Evolutionary conservation across 2,329 filamentous ascomycete genomes (phyloP).

Genomic region (Aspergillus novofumigatus): DNA sequence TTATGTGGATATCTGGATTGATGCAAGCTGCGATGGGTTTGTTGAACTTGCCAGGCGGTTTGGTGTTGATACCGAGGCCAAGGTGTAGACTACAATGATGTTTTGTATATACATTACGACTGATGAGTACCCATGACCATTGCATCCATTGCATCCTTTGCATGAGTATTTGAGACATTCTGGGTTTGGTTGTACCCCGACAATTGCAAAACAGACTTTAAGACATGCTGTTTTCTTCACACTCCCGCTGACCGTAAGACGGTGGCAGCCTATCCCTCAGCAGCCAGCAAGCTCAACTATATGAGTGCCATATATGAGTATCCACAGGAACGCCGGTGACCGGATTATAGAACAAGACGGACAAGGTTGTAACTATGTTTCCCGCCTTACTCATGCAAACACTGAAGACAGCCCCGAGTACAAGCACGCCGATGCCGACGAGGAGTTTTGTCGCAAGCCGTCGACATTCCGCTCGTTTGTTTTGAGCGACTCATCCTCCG

Average conservation of each 20-base stretch:
- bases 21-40: slow-evolving; percentile 48
- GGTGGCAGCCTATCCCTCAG: background rate
- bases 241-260: background rate
- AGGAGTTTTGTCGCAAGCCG: slow-evolving; percentile 51
- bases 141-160: too few relatives aligned
- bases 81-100: background rate
- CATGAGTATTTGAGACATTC: background rate
- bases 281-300: background rate
- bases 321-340: too few relatives aligned
- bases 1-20: slow-evolving; percentile 64
- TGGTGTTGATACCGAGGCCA: slow-evolving; percentile 23
- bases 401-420: slow-evolving; percentile 14
- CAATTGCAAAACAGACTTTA: too few relatives aligned
- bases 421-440: slow-evolving; percentile 42
- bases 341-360: too few relatives aligned
- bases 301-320: too few relatives aligned
- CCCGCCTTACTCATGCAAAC: background rate
- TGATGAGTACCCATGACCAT: too few relatives aligned
- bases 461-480: slow-evolving; percentile 55
- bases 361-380: too few relatives aligned
- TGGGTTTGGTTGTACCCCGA: background rate
- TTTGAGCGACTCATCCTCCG: slow-evolving; percentile 47
- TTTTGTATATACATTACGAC: too few relatives aligned
- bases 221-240: too few relatives aligned
- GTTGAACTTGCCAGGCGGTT: slow-evolving; percentile 50